phyloP scores from a whole-genome alignment of 75 land plant species.

The Cunninghamia lanceolata region DNA sequence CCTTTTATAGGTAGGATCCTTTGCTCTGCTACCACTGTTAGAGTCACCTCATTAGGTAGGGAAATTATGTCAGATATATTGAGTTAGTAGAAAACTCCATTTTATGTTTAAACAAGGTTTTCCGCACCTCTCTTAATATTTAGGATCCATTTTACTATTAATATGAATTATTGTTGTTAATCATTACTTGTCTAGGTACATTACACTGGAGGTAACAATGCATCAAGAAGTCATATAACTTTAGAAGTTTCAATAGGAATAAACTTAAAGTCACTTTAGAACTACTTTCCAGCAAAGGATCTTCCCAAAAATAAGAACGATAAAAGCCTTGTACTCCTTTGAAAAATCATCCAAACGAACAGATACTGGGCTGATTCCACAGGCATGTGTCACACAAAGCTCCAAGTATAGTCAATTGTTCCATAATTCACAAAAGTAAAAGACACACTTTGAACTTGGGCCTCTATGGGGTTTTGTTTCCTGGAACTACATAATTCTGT shows the following conservation, averaged over 20 bases:
- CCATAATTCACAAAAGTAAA: constrained; percentile 67
- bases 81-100: no score
- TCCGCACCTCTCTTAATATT: no score
- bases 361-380: constrained; percentile 71
- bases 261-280: neutral
- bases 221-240: neutral
- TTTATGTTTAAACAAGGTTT: no score
- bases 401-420: constrained; percentile 74
- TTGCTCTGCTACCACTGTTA: no score
- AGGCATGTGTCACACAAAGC: constrained; percentile 65
- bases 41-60: no score
- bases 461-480: constrained; percentile 19
- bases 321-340: constrained; percentile 47
- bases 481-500: constrained; percentile 45
- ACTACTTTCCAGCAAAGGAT: neutral
- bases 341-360: constrained; percentile 78
- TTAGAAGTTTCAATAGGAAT: neutral
- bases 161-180: no score
- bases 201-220: neutral
- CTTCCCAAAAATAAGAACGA: neutral
- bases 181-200: no score
- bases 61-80: no score
- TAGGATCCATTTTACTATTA: no score
- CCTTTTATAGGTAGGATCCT: no score
- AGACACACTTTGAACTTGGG: constrained; percentile 47